Conservation (phyloP, 2,329 filamentous ascomycete genomes). For the Daldinia eschscholtzii region DNA sequence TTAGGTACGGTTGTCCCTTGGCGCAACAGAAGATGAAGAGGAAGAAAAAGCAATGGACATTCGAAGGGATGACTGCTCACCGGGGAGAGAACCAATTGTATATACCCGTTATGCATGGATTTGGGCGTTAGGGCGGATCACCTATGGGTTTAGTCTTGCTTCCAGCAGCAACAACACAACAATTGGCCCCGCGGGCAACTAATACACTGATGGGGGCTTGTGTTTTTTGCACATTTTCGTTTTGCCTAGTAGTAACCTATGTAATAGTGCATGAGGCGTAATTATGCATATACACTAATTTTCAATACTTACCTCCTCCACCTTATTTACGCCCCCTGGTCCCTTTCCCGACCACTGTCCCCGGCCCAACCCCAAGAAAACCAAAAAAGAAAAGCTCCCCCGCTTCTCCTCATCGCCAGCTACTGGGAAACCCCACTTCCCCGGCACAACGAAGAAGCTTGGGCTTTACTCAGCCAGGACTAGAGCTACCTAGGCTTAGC, state of each 20-base stretch:
- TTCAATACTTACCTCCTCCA: too few species aligned
- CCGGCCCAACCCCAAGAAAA: neutral
- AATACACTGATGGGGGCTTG: neutral
- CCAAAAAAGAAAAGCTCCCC: conserved; percentile 12
- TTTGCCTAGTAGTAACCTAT: neutral
- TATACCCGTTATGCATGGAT: conserved; percentile 44
- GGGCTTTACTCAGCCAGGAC: conserved; percentile 9
- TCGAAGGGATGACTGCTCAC: conserved; percentile 26
- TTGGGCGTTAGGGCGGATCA: conserved; percentile 39
- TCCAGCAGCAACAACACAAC: conserved; percentile 12
- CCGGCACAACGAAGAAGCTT: neutral
- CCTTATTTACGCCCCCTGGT: too few species aligned
- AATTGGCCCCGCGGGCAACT: neutral
- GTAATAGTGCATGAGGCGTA: neutral
- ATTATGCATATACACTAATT: neutral
- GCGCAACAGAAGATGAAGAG: neutral
- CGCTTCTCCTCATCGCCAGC: conserved; percentile 36
- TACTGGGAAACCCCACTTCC: conserved; percentile 27
- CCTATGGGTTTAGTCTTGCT: conserved; percentile 5
- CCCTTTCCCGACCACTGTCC: neutral
- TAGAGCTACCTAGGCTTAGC: neutral
- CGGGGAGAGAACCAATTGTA: conserved; percentile 35
- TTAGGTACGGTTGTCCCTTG: conserved; percentile 20
- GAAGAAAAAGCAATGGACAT: conserved; percentile 10
- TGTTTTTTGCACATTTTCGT: conserved; percentile 1